Evolutionary conservation across 768 basidiomycete species (phyloP).

Genomic region (Psilocybe tampanensis): DNA sequence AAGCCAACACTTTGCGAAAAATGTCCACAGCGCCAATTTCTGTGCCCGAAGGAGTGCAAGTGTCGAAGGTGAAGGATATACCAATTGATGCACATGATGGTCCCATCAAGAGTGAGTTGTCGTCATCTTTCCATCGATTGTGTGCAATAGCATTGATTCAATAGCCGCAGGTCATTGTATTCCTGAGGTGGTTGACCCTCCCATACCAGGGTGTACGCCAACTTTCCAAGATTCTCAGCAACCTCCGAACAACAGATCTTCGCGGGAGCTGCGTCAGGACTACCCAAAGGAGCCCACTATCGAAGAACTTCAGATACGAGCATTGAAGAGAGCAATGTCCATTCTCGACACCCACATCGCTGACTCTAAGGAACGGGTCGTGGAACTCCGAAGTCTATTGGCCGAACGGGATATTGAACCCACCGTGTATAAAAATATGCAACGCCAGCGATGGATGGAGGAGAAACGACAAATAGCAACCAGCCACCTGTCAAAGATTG

Average conservation of each 20-base stretch:
- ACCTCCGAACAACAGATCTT: too few species aligned
- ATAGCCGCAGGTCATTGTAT: too few species aligned
- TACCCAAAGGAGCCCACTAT: slow-evolving; percentile 10
- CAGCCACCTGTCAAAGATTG: slow-evolving; percentile 35
- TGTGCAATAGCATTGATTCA: too few species aligned
- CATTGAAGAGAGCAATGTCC: slow-evolving; percentile 45
- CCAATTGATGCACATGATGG: too few species aligned
- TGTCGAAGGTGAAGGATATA: too few species aligned
- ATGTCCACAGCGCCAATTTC: too few species aligned
- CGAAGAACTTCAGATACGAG: slow-evolving; percentile 48
- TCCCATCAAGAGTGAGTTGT: too few species aligned
- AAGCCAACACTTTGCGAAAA: background rate
- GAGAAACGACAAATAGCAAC: slow-evolving; percentile 43
- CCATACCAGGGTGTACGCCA: background rate
- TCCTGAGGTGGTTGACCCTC: too few species aligned
- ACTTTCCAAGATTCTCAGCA: background rate
- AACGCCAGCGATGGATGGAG: slow-evolving; percentile 53
- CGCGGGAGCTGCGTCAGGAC: background rate
- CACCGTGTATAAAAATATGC: slow-evolving; percentile 35
- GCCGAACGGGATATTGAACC: slow-evolving; percentile 41
- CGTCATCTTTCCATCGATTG: too few species aligned
- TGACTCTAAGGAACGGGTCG: slow-evolving; percentile 45
- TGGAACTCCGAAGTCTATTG: slow-evolving; percentile 40
- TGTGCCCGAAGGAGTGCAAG: too few species aligned
- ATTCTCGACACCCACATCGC: slow-evolving; percentile 44